These are phyloP conservation scores for Proteromonas lacertae DNA, from an alignment of 352 stramenopile species.

Conservation along the genomic window DNA sequence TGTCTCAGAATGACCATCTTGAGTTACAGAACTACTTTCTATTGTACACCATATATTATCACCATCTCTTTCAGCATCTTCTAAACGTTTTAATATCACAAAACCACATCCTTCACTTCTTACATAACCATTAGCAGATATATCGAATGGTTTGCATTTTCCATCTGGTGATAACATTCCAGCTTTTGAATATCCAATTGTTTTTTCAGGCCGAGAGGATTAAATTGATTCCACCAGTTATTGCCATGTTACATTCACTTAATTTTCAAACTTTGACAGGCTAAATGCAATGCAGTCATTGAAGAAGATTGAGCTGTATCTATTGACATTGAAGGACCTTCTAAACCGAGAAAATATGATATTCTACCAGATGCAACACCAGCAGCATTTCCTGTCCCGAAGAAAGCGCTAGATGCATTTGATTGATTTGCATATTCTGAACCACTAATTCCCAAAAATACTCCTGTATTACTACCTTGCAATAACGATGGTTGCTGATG, in stretches of 20 bases:
- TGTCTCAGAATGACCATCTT: neutral
- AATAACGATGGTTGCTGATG: neutral
- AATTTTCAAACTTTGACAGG: neutral
- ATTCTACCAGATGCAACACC: too few species aligned
- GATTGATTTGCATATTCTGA: neutral
- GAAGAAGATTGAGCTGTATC: constrained; percentile 6
- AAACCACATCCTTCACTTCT: neutral
- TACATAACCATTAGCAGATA: neutral
- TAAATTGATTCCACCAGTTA: too few species aligned
- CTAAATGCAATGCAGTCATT: constrained; percentile 3
- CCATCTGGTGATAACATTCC: too few species aligned
- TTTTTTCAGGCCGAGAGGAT: too few species aligned
- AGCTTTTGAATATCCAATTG: too few species aligned
- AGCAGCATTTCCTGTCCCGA: too few species aligned
- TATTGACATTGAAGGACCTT: constrained; percentile 3
- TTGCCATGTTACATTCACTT: too few species aligned
- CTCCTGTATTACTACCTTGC: neutral
- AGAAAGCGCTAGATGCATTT: too few species aligned
- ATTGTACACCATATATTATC: neutral
- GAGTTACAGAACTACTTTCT: neutral
- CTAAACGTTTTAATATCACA: neutral
- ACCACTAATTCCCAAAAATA: too few species aligned
- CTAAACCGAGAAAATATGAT: constrained; percentile 3
- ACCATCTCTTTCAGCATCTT: neutral
- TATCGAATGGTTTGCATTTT: neutral